Conservation (phyloP, 1,139 yeast species). For the Diutina sp. region DNA sequence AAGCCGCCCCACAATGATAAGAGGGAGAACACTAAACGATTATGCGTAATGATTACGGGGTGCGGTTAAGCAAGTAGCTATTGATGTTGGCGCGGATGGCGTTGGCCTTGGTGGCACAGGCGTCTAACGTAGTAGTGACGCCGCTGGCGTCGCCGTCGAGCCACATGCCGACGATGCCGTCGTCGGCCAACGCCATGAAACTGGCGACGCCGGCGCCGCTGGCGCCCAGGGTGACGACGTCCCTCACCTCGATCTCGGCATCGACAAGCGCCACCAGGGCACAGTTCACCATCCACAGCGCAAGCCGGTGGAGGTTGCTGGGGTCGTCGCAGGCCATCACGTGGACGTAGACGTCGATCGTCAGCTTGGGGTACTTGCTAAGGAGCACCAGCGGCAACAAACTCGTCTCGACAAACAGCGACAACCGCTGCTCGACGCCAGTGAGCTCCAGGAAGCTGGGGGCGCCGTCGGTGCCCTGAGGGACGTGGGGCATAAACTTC, state of each 20-base stretch:
- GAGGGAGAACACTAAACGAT: neutral
- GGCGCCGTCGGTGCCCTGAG: constrained; percentile 17
- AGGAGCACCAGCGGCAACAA: constrained; percentile 50
- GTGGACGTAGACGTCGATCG: constrained; percentile 70
- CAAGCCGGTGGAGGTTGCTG: constrained; percentile 24
- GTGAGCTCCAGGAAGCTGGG: constrained; percentile 27
- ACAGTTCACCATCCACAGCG: constrained; percentile 39
- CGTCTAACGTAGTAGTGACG: constrained; percentile 16
- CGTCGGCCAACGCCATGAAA: constrained; percentile 39
- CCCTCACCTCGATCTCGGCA: constrained; percentile 69
- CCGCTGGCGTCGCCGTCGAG: constrained; percentile 23
- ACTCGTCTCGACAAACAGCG: constrained; percentile 45
- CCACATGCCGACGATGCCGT: constrained; percentile 47
- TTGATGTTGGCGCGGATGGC: constrained; percentile 35
- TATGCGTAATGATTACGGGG: neutral
- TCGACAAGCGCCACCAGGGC: constrained; percentile 68
- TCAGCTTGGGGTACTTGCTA: constrained; percentile 76
- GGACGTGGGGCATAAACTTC: constrained; percentile 40
- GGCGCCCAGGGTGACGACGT: constrained; percentile 65
- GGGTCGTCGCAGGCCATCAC: constrained; percentile 37
- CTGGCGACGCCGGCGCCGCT: constrained; percentile 32
- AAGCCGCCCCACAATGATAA: neutral
- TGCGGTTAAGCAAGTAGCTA: constrained; percentile 11
- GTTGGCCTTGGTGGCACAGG: constrained; percentile 30
- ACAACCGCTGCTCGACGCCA: constrained; percentile 36